phyloP scores from a whole-genome alignment of 148 eudicot species.

The Talinum fruticosum region DNA sequence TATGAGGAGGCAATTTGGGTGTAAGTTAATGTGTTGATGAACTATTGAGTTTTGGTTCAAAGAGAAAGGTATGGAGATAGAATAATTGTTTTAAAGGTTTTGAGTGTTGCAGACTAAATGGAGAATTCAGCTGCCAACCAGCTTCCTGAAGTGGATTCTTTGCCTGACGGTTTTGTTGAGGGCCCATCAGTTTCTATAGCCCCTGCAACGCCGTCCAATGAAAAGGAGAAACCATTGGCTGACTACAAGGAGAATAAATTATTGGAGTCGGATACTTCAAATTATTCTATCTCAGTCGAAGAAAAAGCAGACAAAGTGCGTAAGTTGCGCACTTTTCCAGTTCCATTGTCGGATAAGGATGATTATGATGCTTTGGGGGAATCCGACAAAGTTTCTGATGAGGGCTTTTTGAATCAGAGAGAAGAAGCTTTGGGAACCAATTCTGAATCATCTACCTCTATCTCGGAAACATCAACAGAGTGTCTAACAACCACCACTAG shows the following conservation, averaged over 20 bases:
- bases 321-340: not conserved
- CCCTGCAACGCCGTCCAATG: constrained; percentile 39
- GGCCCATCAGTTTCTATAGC: constrained; percentile 43
- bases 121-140: constrained; percentile 49
- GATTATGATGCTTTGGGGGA: constrained; percentile 36
- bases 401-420: constrained; percentile 32
- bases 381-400: constrained; percentile 34
- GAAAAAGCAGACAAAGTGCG: constrained; percentile 19
- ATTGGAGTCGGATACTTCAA: constrained; percentile 26
- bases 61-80: not conserved
- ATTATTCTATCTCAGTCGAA: constrained; percentile 27
- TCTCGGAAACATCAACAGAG: constrained; percentile 14
- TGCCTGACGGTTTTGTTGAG: constrained; percentile 92
- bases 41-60: not conserved
- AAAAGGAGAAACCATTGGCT: constrained; percentile 30
- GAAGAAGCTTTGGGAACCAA: constrained; percentile 14
- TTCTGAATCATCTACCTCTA: constrained; percentile 25
- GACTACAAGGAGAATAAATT: constrained; percentile 43
- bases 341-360: constrained; percentile 41
- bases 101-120: constrained; percentile 39
- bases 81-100: not conserved
- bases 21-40: not conserved
- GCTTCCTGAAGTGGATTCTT: constrained; percentile 79
- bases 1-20: not conserved
- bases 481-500: constrained; percentile 16